Base-by-base conservation (phyloP, 768 basidiomycete genomes). In the Paxillus involutus region DNA sequence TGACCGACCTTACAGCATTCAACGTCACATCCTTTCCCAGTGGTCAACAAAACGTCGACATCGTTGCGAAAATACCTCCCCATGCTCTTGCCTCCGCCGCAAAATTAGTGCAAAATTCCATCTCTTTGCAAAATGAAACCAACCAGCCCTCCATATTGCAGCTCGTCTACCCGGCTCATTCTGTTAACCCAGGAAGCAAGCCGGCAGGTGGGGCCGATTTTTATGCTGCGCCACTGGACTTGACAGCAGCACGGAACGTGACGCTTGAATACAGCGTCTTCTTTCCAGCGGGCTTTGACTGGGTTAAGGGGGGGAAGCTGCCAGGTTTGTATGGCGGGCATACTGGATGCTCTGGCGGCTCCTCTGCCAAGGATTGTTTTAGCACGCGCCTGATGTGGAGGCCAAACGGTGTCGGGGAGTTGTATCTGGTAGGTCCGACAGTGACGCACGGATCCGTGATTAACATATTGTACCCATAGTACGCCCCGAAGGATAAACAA, bases 361-460 rank as follows among this genome's bases (percentile, higher is more conserved):
- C 83, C 59, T 76, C 77, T n/a, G 92, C 90, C 7, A 58, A 74
- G 35, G 75, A 79, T 42, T 95, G 93, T 62, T 95, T 91, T 64
- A 91, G 88, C 63, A 93, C 91, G 6, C 72, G 93, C 26, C 53
- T 94, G 59, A 94, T 95, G 93, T 94, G 88, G 87, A 76, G 88
- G 37, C 62, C 67, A 12, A 71, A 71, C 0, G 91, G 92, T 4
- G 69, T 67, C 0, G 92, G 91, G 4, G 93, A 94, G 63, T 71
- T 91, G 26, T 92, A 91, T 62, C 73, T 89, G 55, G 87, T 89
- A 61, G 52, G 82, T 75, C 8, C 41, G 37, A 36, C 14, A 21
- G 55, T 30, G 41, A 36, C 42, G 10, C 8, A 17, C 33, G 19
- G 13, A 35, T 19, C 14, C 10, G 49, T 42, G 32, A 39, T 3